Base-by-base conservation (phyloP, 164 flowering plant species). In the Kalanchoe fedtschenkoi region DNA sequence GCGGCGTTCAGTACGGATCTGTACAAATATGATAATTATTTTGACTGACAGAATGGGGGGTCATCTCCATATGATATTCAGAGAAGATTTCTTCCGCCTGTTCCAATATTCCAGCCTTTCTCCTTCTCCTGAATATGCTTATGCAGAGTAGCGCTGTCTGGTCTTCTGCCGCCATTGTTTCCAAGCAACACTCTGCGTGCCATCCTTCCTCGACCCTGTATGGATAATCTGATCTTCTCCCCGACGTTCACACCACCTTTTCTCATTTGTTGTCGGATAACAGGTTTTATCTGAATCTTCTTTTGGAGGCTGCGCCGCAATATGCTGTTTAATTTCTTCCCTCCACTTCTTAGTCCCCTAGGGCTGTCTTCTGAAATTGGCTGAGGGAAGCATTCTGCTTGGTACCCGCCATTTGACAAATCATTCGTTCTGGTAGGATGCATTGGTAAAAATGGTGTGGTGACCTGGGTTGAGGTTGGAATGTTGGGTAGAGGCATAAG, bases 151-250 rank as follows among this genome's bases (percentile, higher is more conserved):
- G 29, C 24, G 13, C 62, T 60, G 47, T 65, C 71, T 33, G 42
- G 69, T 32, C 53, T 70, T 64, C 72, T 80, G 30, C 75, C 68
- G 30, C 75, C 68, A 43, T 68, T 75, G 76, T 65, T 78, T 37
- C 80, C 74, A n/a, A 76, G 73, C 63, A 79, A 60, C 62, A 72
- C 78, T 68, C 95, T 80, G 35, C 80, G 84, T 16, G 80, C 86
- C 66, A 75, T 43, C 70, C 82, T 83, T 34, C 89, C 88, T 69
- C 84, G 65, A 66, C 85, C 72, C 19, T 89, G 89, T 28, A 89
- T 85, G 1, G 97, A 86, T 35, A 86, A 71, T 65, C 96, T 77
- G 22, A 85, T 78, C 70, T 75, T 83, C 73, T 93, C 96, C 77
- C 88, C 89, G 19, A 83, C 87, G 73, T 75, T 77, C 6, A 73